Conservation (phyloP, 768 basidiomycete species). For the Phlebiopsis flavidoalba region DNA sequence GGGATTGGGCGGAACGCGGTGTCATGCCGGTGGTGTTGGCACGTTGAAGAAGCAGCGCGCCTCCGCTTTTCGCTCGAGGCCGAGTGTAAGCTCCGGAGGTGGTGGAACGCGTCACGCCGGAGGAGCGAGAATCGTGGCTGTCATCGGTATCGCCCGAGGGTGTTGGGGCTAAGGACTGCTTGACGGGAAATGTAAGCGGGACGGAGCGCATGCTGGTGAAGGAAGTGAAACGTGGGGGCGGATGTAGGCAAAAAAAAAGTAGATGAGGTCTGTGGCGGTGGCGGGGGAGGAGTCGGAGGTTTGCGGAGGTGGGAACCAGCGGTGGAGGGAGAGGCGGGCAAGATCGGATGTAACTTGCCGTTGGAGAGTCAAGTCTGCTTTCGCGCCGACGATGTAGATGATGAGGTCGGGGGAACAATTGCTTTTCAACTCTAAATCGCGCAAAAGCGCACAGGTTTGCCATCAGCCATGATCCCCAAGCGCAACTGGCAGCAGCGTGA, state of each 20-base stretch:
- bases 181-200: constrained; percentile 38
- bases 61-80: constrained; percentile 38
- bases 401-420: constrained; percentile 84
- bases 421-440: constrained; percentile 73
- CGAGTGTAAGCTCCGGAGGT: constrained; percentile 31
- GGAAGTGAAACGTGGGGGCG: constrained; percentile 77
- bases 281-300: constrained; percentile 60
- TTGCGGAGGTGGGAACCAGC: constrained; percentile 84
- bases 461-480: neutral
- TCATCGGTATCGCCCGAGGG: constrained; percentile 64
- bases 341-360: constrained; percentile 79
- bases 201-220: constrained; percentile 64
- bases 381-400: constrained; percentile 94
- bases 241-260: constrained; percentile 70
- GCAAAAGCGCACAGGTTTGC: neutral
- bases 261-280: constrained; percentile 45
- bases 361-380: constrained; percentile 70
- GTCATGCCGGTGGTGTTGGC: constrained; percentile 16
- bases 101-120: constrained; percentile 33
- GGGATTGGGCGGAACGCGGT: constrained; percentile 33
- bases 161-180: constrained; percentile 37
- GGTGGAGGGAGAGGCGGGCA: constrained; percentile 77
- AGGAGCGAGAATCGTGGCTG: constrained; percentile 41
- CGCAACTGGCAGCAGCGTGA: neutral
- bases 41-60: constrained; percentile 26